A percentile compares a stretch with the other conserved stretches of the same genome.
phyloP scores from a whole-genome alignment of 257 asterid genomes.

The Thymus mandschuricus region DNA sequence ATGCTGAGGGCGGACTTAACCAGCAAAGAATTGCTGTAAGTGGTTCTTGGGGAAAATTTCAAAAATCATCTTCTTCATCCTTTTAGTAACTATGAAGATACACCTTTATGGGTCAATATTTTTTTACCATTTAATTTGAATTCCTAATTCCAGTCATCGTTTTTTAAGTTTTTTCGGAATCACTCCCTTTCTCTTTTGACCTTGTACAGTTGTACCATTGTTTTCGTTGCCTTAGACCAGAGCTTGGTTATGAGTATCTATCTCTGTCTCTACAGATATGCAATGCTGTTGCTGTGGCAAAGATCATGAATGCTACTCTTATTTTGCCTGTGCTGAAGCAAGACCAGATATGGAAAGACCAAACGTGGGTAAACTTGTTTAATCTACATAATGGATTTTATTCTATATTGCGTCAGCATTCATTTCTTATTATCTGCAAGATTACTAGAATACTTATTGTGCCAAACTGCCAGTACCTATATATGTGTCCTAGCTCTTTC shows the following conservation, averaged over 20 bases:
- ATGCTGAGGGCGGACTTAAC: constrained; percentile 99
- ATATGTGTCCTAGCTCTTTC: too few species aligned
- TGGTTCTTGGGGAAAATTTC: constrained; percentile 25
- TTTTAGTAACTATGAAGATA: background rate
- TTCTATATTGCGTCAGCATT: constrained; percentile 18
- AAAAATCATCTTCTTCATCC: constrained; percentile 15
- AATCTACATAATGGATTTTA: constrained; percentile 5
- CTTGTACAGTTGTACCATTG: too few species aligned
- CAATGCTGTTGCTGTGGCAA: constrained; percentile 99
- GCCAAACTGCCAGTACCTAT: too few species aligned
- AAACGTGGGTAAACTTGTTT: constrained; percentile 75
- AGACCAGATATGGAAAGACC: constrained; percentile 99
- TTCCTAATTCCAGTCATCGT: too few species aligned
- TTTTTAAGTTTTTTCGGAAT: too few species aligned
- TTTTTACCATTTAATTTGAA: too few species aligned
- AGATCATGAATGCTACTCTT: constrained; percentile 95
- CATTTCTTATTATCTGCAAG: background rate
- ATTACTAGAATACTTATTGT: background rate
- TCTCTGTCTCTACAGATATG: constrained; percentile 68
- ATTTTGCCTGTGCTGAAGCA: constrained; percentile 97
- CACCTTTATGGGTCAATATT: too few species aligned
- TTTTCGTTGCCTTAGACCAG: constrained; percentile 14
- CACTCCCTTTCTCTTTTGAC: too few species aligned
- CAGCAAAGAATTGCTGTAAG: constrained; percentile 99
- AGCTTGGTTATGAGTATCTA: constrained; percentile 19